Evolutionary conservation across 805 yeast genomes (phyloP), one percentile per base, ranked within the genome.

Genomic region (Candida germanica): DNA sequence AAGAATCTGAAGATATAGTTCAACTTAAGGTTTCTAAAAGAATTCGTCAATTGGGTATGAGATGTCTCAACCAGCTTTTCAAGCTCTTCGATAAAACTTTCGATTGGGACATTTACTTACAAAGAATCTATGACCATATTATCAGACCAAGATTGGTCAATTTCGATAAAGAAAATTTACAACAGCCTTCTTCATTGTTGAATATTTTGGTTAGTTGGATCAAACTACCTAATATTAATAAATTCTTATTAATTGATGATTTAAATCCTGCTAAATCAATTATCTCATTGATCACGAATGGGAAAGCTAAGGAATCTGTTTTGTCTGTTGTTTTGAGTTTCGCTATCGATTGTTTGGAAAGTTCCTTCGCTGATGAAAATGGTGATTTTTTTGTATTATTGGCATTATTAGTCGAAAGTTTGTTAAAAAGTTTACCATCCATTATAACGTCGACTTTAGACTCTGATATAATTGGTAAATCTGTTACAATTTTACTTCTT

Each of bases 101-200:
- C 35, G 57, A 73, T 23, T 88, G 96, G 96, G 49, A 41, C 5
- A 43, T 51, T 5, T 71, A 71, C 43, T 68, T 75, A 13, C 62
- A 64, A 10, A 47, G 58, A 2, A 73, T 93, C 9, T 83, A 75
- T 50, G 53, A 58, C 3, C 53, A 64, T 16, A 65, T 87, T 15
- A 64, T 91, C 10, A 49, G 56, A 14, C 88, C 95, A 6, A 75
- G 94, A 50, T 65, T 93, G 47, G 65, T 42, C 1, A 64, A 71
- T 9, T 91, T 91, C 57, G 82, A 82, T 3, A 71, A 63, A 26
- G 95, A 84, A 49, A 93, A 91, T 54, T 64, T 83, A 21, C 94
- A 87, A 52, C 87, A 83, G 49, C 81, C 91, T 0, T 87, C 97
- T 0, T 73, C 95, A 0, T 54, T 91, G 29, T 62, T 89, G 75